Evolutionary conservation across 106 monocot species (phyloP), one percentile per base, ranked within the genome.

Genomic region (Allium sativum): DNA sequence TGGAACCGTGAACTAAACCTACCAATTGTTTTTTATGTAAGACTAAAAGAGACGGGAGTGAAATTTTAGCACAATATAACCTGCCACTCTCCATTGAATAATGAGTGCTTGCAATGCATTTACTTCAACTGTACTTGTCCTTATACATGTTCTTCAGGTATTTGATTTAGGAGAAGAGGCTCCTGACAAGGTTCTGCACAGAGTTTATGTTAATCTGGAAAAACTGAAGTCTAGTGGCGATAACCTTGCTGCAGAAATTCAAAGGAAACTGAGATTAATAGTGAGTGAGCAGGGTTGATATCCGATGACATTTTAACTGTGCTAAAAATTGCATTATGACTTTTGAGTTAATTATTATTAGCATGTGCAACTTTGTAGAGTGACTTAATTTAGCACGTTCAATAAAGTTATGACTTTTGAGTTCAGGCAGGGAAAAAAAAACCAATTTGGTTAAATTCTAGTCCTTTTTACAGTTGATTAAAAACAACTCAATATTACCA

Each of bases 111-210:
- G 31, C 31, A 31, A 31, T 31, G 31, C 31, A 31, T 31, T 31
- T 31, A 1, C 12, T 21, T 62, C 46, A 12, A 18, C 14, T 12
- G 52, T 45, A 53, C 46, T 9, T 70, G 18, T 66, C 18, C 15
- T 61, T 75, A 19, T 45, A 7, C 11, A n/a, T 21, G 9, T 51
- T 8, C 70, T 79, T 44, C 63, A 98, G 96, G 91, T 98, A 64
- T 87, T 80, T 77, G 87, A 98, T 73, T 71, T 98, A 14, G 74
- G 82, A 7, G 71, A 98, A 31, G 87, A 88, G 72, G 80, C 80
- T 72, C 96, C 96, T 56, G 91, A 98, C 70, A 88, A 85, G 71
- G 91, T 98, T 13, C 71, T 98, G 53, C 79, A 87, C 41, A 79
- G 65, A 18, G 47, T 98, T 20, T 91, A 91, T 73, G 62, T 62